Evolutionary conservation across 306 rosid genomes (phyloP), one percentile per base, ranked within the genome.

Genomic region (Cucumis hystrix): DNA sequence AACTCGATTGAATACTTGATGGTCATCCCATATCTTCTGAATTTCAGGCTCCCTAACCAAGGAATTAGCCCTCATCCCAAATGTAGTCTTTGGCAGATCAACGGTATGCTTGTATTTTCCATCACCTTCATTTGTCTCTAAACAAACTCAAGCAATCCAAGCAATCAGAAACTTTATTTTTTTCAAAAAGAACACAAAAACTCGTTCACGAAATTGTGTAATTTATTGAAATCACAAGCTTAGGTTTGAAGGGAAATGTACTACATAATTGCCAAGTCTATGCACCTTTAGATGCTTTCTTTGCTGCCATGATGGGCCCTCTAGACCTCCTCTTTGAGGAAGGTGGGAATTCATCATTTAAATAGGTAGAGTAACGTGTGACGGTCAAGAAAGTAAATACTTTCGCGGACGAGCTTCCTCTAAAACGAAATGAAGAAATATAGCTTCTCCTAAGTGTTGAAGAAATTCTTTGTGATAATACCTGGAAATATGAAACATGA

Each of bases 21-120:
- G 91, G 54, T 96, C 92, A 61, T 91, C 97, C 98, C 99, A 92
- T 72, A 92, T 85, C 86, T 92, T 92, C 85, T 91, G 98, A 86
- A 92, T 87, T 83, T 92, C 99, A 62, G 99, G 99, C 93, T 92
- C 98, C 83, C 89, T 89, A 40, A 75, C 79, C 6, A 83, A 78
- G 67, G 97, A 88, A 81, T 96, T 96, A 10, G 99, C 98, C 76
- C 97, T 89, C 99, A 92, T 89, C 51, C 98, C 90, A 84, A 92
- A 96, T 28, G 90, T 39, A 75, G 99, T 96, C 87, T 89, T 88
- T 40, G 99, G 99, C 87, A 96, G 89, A 85, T 96, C 98, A 87
- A 96, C 90, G 1, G 99, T 92, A 82, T 96, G 98, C 86, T 92
- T 96, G 89, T 96, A 96, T 79, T 88, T 96, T 60, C 99, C 92